A percentile compares a stretch with the other conserved stretches of the same genome.
phyloP scores from a whole-genome alignment of 2,329 filamentous ascomycete species.

The Penicillium decumbens region DNA sequence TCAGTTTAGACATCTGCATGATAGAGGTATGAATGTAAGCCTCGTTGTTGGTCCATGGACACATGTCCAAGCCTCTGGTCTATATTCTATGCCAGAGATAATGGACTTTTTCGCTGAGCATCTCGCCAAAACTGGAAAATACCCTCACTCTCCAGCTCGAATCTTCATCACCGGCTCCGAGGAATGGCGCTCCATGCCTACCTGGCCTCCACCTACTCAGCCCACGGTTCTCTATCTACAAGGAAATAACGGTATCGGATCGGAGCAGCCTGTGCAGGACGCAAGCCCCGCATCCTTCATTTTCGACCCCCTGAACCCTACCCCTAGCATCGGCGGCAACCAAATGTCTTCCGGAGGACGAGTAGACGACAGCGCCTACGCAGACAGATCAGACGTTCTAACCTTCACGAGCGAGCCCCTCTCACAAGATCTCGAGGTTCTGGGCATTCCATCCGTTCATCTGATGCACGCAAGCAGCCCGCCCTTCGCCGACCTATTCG shows the following conservation, averaged over 20 bases:
- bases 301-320: conserved; percentile 13
- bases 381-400: conserved; percentile 10
- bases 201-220: conserved; percentile 11
- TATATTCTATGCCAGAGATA: conserved; percentile 13
- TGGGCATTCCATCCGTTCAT: conserved; percentile 9
- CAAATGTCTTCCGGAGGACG: conserved; percentile 13
- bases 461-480: conserved; percentile 13
- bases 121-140: conserved; percentile 13
- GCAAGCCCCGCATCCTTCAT: conserved; percentile 7
- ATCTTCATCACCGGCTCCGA: conserved; percentile 12
- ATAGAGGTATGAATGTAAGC: conserved; percentile 9
- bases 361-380: conserved; percentile 16
- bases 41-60: conserved; percentile 18
- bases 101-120: conserved; percentile 13
- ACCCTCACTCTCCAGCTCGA: conserved; percentile 4
- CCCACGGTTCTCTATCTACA: conserved; percentile 8
- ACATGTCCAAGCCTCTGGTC: conserved; percentile 11
- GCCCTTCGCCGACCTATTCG: conserved; percentile 15
- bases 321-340: conserved; percentile 15
- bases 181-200: conserved; percentile 12
- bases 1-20: conserved; percentile 7
- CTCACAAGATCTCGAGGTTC: conserved; percentile 6
- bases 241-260: conserved; percentile 1
- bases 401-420: conserved; percentile 14
- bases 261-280: conserved; percentile 2